These are phyloP conservation scores for Vaccinium myrtillus DNA, from an alignment of 148 eudicot species.

Conservation along the genomic window DNA sequence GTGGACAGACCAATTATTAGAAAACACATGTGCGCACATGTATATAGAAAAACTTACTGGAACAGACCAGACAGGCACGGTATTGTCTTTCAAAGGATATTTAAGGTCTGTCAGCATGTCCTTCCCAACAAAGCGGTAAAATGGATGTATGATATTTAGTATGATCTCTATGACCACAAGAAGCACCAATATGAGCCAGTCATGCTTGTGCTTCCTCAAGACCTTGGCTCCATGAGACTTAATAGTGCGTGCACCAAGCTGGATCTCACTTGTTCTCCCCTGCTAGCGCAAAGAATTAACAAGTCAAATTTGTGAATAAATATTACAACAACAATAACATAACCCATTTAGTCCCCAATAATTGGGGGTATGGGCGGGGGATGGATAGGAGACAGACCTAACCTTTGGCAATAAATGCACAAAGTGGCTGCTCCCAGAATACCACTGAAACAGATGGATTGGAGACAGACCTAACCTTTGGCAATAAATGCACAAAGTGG, in stretches of 20 bases:
- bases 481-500: too few relatives aligned
- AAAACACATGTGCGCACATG: neutral
- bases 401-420: too few relatives aligned
- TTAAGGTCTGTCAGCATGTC: constrained; percentile 77
- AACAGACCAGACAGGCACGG: constrained; percentile 74
- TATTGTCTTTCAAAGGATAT: constrained; percentile 63
- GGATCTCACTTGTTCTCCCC: constrained; percentile 22
- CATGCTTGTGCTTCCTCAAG: constrained; percentile 58
- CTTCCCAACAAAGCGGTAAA: constrained; percentile 73
- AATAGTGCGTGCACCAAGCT: constrained; percentile 49
- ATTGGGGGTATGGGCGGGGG: too few relatives aligned
- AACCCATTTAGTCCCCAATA: too few relatives aligned
- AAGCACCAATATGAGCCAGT: constrained; percentile 66
- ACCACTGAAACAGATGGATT: too few relatives aligned
- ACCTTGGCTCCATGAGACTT: constrained; percentile 55
- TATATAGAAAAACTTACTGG: constrained; percentile 46
- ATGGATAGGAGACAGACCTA: too few relatives aligned
- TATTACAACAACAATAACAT: neutral
- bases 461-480: too few relatives aligned
- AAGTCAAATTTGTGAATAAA: neutral
- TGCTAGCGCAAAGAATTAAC: neutral
- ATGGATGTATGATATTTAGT: constrained; percentile 58
- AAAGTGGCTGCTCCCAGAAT: too few relatives aligned
- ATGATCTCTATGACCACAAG: constrained; percentile 40
- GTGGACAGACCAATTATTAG: neutral